These are phyloP conservation scores for Cladophialophora psammophila DNA, from an alignment of 2,329 filamentous ascomycete genomes.

Conservation along the genomic window DNA sequence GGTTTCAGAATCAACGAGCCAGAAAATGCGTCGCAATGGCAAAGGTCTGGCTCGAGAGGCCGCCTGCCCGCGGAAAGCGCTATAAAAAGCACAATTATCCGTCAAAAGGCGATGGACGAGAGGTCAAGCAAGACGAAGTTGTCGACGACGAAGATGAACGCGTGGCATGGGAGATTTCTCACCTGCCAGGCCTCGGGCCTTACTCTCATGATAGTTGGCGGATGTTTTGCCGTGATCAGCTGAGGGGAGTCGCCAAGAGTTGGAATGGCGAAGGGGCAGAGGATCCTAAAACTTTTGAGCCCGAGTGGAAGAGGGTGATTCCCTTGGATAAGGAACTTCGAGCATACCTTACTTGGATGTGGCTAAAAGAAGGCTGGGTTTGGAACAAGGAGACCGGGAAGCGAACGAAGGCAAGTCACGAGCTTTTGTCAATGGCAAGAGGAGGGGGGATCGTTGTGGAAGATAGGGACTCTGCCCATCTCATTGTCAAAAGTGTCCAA, in stretches of 20 bases:
- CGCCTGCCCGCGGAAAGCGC: slow-evolving; percentile 66
- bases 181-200: slow-evolving; percentile 76
- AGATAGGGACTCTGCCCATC: slow-evolving; percentile 45
- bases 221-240: slow-evolving; percentile 85
- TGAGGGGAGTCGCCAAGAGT: slow-evolving; percentile 70
- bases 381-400: slow-evolving; percentile 78
- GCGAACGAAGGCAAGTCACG: slow-evolving; percentile 50
- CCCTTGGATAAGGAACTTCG: slow-evolving; percentile 84
- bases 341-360: slow-evolving; percentile 88
- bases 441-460: slow-evolving; percentile 53
- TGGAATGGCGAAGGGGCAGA: slow-evolving; percentile 67
- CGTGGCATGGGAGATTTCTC: slow-evolving; percentile 81
- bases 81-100: slow-evolving; percentile 67
- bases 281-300: slow-evolving; percentile 65
- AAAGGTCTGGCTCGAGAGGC: slow-evolving; percentile 68
- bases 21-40: slow-evolving; percentile 74
- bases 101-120: slow-evolving; percentile 55
- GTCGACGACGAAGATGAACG: slow-evolving; percentile 58
- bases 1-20: slow-evolving; percentile 73
- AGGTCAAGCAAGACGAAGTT: slow-evolving; percentile 57
- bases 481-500: slow-evolving; percentile 31
- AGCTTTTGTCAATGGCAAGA: slow-evolving; percentile 48
- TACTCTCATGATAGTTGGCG: slow-evolving; percentile 92
- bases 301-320: slow-evolving; percentile 88
- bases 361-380: slow-evolving; percentile 83